Evolutionary conservation across 2,329 filamentous ascomycete species (phyloP).

Genomic region (Lachnellula arida): DNA sequence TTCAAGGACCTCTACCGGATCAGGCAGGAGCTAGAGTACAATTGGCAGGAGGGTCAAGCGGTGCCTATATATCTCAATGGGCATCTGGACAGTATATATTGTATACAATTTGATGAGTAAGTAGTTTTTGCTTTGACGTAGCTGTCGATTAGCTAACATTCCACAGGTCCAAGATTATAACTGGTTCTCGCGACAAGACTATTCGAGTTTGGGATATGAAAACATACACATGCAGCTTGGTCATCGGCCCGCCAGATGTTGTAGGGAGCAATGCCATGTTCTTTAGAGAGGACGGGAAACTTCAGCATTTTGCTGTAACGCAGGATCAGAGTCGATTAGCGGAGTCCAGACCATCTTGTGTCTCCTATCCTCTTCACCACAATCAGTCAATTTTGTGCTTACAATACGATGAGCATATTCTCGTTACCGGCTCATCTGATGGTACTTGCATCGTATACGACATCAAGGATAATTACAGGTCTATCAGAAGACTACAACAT

Average conservation of each 20-base stretch:
- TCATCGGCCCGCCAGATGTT: slow-evolving; percentile 75
- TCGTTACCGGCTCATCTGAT: slow-evolving; percentile 94
- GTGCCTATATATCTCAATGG: slow-evolving; percentile 86
- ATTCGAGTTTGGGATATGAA: slow-evolving; percentile 95
- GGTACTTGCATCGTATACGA: slow-evolving; percentile 88
- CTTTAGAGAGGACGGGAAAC: slow-evolving; percentile 45
- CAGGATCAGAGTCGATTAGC: slow-evolving; percentile 30
- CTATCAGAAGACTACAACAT: slow-evolving; percentile 69
- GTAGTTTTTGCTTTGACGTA: slow-evolving; percentile 32
- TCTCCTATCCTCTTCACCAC: slow-evolving; percentile 65
- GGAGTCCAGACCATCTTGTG: slow-evolving; percentile 48
- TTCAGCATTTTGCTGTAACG: slow-evolving; percentile 53
- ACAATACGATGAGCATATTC: slow-evolving; percentile 87
- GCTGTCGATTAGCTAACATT: slow-evolving; percentile 31
- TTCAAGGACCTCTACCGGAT: slow-evolving; percentile 85
- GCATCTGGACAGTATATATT: slow-evolving; percentile 95
- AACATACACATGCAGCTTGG: slow-evolving; percentile 75
- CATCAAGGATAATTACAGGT: slow-evolving; percentile 70
- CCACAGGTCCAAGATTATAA: slow-evolving; percentile 83
- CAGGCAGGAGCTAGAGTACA: slow-evolving; percentile 66
- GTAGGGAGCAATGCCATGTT: slow-evolving; percentile 49
- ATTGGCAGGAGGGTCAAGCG: slow-evolving; percentile 76
- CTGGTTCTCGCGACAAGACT: slow-evolving; percentile 90
- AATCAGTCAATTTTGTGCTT: slow-evolving; percentile 90
- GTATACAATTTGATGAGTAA: slow-evolving; percentile 94